A percentile compares a stretch with the other conserved stretches of the same genome.
These are phyloP conservation scores for Microsporum canis DNA, from an alignment of 2,329 filamentous ascomycete genomes.

Conservation along the genomic window DNA sequence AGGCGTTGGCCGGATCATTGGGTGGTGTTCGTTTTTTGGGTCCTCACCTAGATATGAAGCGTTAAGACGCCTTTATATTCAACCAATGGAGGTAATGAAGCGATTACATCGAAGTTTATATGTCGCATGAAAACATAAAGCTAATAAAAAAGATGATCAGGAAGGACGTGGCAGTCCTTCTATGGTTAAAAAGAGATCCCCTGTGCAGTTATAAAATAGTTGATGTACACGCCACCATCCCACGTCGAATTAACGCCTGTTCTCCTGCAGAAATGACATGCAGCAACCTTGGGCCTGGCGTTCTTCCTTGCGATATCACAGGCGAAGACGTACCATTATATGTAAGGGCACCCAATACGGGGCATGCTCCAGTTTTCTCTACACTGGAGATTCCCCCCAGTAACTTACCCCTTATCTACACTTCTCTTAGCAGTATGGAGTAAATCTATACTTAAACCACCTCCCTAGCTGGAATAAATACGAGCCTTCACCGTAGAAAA, in stretches of 20 bases:
- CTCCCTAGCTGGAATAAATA: background rate
- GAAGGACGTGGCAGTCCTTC: slow-evolving; percentile 2
- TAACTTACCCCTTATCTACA: background rate
- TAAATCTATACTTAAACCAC: background rate
- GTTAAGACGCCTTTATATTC: background rate
- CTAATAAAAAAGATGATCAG: background rate
- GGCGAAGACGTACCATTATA: background rate
- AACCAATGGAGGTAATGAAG: background rate
- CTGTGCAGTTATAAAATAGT: background rate
- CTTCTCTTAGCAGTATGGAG: background rate
- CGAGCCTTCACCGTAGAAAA: background rate
- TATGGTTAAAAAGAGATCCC: background rate
- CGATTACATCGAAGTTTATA: background rate
- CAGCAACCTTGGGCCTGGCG: background rate
- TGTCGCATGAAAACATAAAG: background rate
- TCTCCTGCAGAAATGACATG: background rate
- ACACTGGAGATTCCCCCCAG: background rate
- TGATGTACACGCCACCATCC: background rate
- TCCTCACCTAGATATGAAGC: background rate
- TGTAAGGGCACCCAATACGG: background rate
- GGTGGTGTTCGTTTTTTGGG: background rate
- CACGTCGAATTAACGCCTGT: background rate
- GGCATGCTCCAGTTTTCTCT: background rate
- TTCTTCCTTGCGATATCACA: background rate
- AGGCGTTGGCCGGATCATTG: background rate